These are phyloP conservation scores for Favolaschia claudopus DNA, from an alignment of 768 basidiomycete species.

Conservation along the genomic window DNA sequence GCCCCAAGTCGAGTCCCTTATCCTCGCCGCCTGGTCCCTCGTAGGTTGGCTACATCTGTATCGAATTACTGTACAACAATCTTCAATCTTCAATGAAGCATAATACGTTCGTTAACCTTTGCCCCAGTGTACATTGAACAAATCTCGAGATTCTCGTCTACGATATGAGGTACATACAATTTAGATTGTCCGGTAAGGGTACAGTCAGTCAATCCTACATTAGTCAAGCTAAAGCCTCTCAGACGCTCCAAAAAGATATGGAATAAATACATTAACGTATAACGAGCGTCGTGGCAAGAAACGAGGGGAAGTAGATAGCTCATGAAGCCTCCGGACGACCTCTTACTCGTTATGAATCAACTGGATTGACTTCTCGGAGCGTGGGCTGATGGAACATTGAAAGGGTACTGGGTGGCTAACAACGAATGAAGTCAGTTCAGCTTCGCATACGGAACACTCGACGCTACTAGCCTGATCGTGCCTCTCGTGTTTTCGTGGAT, in stretches of 20 bases:
- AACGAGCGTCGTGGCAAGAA: slow-evolving; percentile 25
- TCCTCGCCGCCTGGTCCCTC: background rate
- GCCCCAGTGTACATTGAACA: background rate
- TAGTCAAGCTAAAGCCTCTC: slow-evolving; percentile 21
- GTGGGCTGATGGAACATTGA: slow-evolving; percentile 66
- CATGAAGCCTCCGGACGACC: no score
- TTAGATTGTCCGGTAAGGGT: slow-evolving; percentile 27
- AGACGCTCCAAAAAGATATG: slow-evolving; percentile 38
- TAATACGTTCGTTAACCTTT: background rate
- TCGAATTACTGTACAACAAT: background rate
- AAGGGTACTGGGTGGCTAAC: slow-evolving; percentile 67
- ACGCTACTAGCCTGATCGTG: slow-evolving; percentile 61
- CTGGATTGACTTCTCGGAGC: slow-evolving; percentile 62
- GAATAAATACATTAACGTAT: slow-evolving; percentile 44
- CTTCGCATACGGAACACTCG: background rate
- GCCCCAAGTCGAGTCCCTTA: slow-evolving; percentile 6
- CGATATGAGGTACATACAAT: slow-evolving; percentile 17
- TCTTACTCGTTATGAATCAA: slow-evolving; percentile 58
- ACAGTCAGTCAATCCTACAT: slow-evolving; percentile 27
- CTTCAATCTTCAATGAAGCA: background rate
- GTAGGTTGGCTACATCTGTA: slow-evolving; percentile 20
- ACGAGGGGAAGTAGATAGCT: slow-evolving; percentile 18
- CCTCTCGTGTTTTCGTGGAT: slow-evolving; percentile 65
- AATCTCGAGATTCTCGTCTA: no score
- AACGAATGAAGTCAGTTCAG: slow-evolving; percentile 7